Evolutionary conservation across 192 early-diverging fungal genomes (phyloP).

Genomic region (Gonapodya prolifera): DNA sequence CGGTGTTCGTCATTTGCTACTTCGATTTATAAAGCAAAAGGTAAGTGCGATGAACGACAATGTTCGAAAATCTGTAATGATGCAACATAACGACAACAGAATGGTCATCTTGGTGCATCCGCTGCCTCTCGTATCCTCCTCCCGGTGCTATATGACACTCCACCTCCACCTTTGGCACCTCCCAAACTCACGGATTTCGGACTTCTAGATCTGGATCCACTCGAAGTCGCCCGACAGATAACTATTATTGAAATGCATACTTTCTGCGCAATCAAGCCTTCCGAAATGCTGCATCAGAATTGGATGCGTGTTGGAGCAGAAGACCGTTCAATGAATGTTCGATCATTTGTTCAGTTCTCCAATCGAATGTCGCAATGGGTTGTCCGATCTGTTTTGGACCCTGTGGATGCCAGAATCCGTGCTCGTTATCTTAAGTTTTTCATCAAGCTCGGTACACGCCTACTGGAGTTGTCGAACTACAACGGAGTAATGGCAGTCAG

Average conservation of each 20-base stretch:
- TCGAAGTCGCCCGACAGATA: slow-evolving; percentile 89
- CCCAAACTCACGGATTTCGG: slow-evolving; percentile 61
- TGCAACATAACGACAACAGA: not conserved
- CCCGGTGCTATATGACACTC: slow-evolving; percentile 24
- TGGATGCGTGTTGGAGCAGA: slow-evolving; percentile 56
- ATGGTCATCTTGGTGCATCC: not conserved
- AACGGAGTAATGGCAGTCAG: slow-evolving; percentile 84
- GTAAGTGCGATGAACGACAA: slow-evolving; percentile 3
- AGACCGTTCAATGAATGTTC: slow-evolving; percentile 21
- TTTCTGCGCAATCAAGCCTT: slow-evolving; percentile 70
- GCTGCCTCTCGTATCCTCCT: not conserved
- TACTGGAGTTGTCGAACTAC: slow-evolving; percentile 54
- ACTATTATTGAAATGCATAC: slow-evolving; percentile 81
- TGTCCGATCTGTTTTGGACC: slow-evolving; percentile 1
- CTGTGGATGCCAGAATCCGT: slow-evolving; percentile 63
- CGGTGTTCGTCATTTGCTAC: slow-evolving; percentile 1
- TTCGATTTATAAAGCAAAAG: slow-evolving; percentile 4
- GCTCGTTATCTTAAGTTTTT: slow-evolving; percentile 67
- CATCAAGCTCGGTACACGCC: slow-evolving; percentile 47
- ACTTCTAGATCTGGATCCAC: slow-evolving; percentile 79
- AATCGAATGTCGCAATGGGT: slow-evolving; percentile 35
- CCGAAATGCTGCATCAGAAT: slow-evolving; percentile 83
- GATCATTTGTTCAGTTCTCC: slow-evolving; percentile 26
- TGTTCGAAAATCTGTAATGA: not conserved
- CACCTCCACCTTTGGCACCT: slow-evolving; percentile 72